These are phyloP conservation scores for Chalaropsis thielavioides DNA, from an alignment of 2,329 filamentous ascomycete genomes.

Conservation along the genomic window DNA sequence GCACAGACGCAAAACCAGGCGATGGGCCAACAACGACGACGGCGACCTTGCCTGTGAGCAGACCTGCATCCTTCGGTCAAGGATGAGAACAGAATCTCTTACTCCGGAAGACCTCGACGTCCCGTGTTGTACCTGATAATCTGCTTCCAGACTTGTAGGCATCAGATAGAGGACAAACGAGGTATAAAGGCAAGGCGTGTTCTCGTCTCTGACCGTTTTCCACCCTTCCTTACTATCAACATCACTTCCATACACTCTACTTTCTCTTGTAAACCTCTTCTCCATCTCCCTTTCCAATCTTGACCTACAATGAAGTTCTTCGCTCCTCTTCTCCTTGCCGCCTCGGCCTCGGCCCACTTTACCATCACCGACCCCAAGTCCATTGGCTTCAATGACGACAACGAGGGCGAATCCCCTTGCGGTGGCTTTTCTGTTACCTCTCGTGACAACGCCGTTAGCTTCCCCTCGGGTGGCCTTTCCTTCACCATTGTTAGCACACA, in stretches of 20 bases:
- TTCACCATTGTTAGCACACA: slow-evolving; percentile 16
- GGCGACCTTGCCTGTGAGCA: background rate
- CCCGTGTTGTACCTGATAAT: background rate
- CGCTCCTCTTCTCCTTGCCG: slow-evolving; percentile 13
- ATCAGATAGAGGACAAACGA: background rate
- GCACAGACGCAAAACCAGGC: slow-evolving; percentile 3
- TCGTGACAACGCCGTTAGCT: slow-evolving; percentile 14
- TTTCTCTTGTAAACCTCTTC: background rate
- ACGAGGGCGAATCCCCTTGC: slow-evolving; percentile 14
- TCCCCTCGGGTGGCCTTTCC: slow-evolving; percentile 14
- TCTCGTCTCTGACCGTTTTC: background rate
- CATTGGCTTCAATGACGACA: slow-evolving; percentile 16
- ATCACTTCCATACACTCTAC: background rate
- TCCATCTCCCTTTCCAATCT: background rate
- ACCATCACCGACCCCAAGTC: slow-evolving; percentile 15
- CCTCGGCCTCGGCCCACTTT: slow-evolving; percentile 16
- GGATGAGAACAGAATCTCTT: background rate
- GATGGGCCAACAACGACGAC: background rate
- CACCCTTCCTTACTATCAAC: background rate
- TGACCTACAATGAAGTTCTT: slow-evolving; percentile 15
- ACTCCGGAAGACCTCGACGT: background rate
- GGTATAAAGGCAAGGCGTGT: background rate
- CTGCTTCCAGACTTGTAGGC: background rate
- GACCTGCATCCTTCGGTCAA: background rate
- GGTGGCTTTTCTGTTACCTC: slow-evolving; percentile 16